These are phyloP conservation scores for Peribolospora kevripleyi DNA, from an alignment of 768 basidiomycete species.

Conservation along the genomic window DNA sequence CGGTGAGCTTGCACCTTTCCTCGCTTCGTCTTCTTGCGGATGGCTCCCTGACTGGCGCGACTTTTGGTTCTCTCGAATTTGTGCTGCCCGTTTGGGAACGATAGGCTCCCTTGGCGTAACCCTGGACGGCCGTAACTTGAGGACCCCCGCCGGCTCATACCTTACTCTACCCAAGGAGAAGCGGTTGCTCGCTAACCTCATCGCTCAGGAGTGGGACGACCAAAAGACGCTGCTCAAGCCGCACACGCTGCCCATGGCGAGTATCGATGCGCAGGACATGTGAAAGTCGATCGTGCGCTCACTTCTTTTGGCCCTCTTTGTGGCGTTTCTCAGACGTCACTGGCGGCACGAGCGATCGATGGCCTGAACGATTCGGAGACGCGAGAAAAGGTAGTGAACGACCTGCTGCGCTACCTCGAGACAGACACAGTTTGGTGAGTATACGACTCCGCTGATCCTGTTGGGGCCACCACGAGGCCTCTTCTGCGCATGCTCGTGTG, in stretches of 20 bases:
- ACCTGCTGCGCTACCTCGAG: slow-evolving; percentile 61
- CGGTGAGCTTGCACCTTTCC: slow-evolving; percentile 13
- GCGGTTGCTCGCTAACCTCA: slow-evolving; percentile 47
- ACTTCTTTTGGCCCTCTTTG: background rate
- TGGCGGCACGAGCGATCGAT: slow-evolving; percentile 76
- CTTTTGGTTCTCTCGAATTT: background rate
- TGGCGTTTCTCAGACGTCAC: slow-evolving; percentile 40
- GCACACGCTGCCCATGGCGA: slow-evolving; percentile 72
- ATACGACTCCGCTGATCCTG: background rate
- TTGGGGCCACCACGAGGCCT: background rate
- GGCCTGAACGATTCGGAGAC: slow-evolving; percentile 34
- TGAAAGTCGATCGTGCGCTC: background rate
- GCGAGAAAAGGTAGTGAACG: slow-evolving; percentile 36
- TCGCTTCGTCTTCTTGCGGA: background rate
- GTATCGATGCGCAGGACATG: slow-evolving; percentile 3
- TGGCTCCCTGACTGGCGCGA: background rate
- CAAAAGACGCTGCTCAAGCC: slow-evolving; percentile 65
- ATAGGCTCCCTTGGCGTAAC: slow-evolving; percentile 31
- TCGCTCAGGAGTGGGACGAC: slow-evolving; percentile 92
- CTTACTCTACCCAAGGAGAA: slow-evolving; percentile 48
- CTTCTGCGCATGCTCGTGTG: background rate
- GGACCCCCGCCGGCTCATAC: slow-evolving; percentile 62
- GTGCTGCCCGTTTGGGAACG: background rate
- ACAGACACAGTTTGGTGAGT: slow-evolving; percentile 78
- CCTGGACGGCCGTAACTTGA: slow-evolving; percentile 59